Evolutionary conservation across 805 yeast genomes (phyloP), one percentile per base, ranked within the genome.

Genomic region (Alloascoidea hylecoeti): DNA sequence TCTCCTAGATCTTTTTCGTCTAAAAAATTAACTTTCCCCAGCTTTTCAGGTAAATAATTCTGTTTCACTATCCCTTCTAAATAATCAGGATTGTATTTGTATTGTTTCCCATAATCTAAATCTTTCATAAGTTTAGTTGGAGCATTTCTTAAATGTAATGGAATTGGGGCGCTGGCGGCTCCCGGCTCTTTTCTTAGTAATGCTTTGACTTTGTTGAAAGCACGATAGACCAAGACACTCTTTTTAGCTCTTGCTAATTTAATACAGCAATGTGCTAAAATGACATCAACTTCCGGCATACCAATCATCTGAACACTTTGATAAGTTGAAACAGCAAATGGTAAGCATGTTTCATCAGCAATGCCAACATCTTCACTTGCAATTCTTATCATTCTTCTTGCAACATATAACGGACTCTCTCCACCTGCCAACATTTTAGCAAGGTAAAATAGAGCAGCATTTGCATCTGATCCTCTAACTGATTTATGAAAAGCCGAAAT

Each of bases 401-500:
- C 86, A 9, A 92, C 75, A 49, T 80, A 92, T 16, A 85, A 57
- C 0, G 96, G 96, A 50, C 83, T 94, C 53, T 94, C 98, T 0
- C 98, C 98, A 2, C 95, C 94, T 45, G 73, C 69, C 1, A 92
- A 63, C 98, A 92, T 92, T 36, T 86, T 66, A 0, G 78, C 89
- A 15, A 92, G 58, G 50, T 92, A 92, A 53, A 77, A 88, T 42
- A 92, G 58, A 0, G 97, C 78, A 0, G 96, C 97, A 59, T 92
- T 84, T 0, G 88, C 78, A 49, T 89, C 78, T 0, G 83, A 70
- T 0, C 99, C 99, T 41, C 99, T 66, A 0, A 92, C 72, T 0
- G 95, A 72, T 51, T 92, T 92, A 59, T 92, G 99, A 46, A 92
- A 81, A 1, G 98, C 98, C 12, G 95, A 82, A 4, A 92, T 92